Base-by-base conservation (phyloP, 1,284 basidiomycete species). In the Marasmius fiardii region DNA sequence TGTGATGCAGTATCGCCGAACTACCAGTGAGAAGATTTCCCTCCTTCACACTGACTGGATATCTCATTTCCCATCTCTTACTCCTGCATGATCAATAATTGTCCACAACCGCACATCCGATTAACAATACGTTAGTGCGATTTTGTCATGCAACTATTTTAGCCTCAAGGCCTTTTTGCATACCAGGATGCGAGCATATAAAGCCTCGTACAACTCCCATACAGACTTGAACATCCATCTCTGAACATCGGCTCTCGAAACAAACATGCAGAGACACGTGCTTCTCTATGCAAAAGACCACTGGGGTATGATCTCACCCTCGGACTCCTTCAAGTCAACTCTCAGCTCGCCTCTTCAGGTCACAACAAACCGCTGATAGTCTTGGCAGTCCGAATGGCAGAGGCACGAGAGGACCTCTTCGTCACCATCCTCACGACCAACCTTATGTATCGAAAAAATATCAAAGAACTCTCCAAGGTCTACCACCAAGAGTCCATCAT, bases 301-400 rank as follows among this genome's bases (percentile, higher is more conserved):
- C 26, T 49, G 47, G 47, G 47, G 47, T 49, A 44, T 24, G 43
- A 20, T n/a, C 11, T 45, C 43, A 28, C 7, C 28, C 21, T 11
- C 45, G 45, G 31, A 33, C 45, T 8, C 11, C n/a, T 10, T 10
- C 7, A 7, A 24, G 3, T 48, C 23, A 4, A 26, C 45, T 16
- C 31, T 26, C 24, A 45, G 4, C 28, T 28, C n/a, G 7, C 31
- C 18, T 6, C 23, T 24, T 2, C 16, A 49, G 47, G 47, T 4
- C 47, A 49, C 20, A 49, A 49, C 26, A 49, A 49, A 33, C 47
- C 47, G n/a, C 47, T 49, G 8, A 20, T 49, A 49, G 47, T 26
- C 14, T 16, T 49, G n/a, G 47, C 47, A 6, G 47, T 49, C 3
- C 2, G 26, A 10, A 33, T 49, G 8, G 47, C n/a, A 18, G 26